Conservation (phyloP, 2,329 filamentous ascomycete species). For the Colletotrichum ledebouriae region DNA sequence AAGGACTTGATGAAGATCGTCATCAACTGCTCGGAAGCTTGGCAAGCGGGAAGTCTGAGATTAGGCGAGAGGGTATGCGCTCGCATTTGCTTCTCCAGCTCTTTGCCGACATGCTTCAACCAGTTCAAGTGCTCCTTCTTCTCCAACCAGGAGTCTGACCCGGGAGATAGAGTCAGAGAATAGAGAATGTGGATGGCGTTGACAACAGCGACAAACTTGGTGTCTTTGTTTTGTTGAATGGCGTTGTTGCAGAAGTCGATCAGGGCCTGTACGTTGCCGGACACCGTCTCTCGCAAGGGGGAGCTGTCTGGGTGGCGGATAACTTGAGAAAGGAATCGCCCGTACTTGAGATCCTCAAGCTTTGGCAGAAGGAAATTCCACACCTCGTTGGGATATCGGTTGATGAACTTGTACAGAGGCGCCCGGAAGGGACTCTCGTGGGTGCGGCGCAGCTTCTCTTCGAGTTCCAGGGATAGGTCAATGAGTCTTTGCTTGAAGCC, state of each 20-base stretch:
- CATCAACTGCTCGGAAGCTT: constrained; percentile 91
- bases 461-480: constrained; percentile 89
- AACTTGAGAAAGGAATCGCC: constrained; percentile 91
- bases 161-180: constrained; percentile 77
- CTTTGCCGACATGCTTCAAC: constrained; percentile 78
- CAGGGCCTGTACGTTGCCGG: constrained; percentile 79
- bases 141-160: constrained; percentile 78
- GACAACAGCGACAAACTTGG: constrained; percentile 77
- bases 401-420: constrained; percentile 92
- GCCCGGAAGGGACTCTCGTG: constrained; percentile 91
- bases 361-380: constrained; percentile 85
- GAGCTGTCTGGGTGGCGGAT: constrained; percentile 81
- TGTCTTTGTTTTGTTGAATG: constrained; percentile 76
- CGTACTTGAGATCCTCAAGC: constrained; percentile 87
- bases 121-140: constrained; percentile 72
- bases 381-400: constrained; percentile 90
- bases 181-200: constrained; percentile 90
- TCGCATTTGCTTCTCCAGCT: constrained; percentile 81
- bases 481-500: constrained; percentile 92
- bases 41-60: constrained; percentile 87
- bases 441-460: constrained; percentile 86
- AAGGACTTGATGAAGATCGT: constrained; percentile 86
- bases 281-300: constrained; percentile 80
- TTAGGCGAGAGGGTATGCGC: constrained; percentile 76
- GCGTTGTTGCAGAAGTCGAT: constrained; percentile 76